Percentiles rank a stretch among this genome's conserved stretches.
Evolutionary conservation across 164 flowering plant species (phyloP).

Genomic region (Vitis cinerea): DNA sequence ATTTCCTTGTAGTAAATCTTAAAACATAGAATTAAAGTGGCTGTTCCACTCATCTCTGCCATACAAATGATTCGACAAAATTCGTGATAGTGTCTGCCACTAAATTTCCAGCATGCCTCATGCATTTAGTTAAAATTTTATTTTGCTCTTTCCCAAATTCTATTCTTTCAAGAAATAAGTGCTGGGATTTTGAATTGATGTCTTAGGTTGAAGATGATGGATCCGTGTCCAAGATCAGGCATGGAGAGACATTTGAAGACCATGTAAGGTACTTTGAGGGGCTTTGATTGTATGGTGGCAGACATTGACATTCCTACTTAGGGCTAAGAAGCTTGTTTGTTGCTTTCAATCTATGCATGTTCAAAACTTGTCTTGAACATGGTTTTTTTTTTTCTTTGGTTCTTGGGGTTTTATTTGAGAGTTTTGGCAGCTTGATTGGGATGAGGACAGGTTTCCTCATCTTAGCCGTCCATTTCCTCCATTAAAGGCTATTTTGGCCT

Average conservation of each 20-base stretch:
- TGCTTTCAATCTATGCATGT: neutral
- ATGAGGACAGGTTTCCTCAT: no score
- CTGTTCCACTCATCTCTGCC: neutral
- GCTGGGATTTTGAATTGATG: neutral
- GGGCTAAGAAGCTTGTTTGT: neutral
- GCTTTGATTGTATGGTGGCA: conserved; percentile 34
- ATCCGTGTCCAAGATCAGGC: conserved; percentile 75
- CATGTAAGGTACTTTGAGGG: conserved; percentile 79
- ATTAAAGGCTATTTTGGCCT: no score
- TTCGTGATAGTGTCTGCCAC: neutral
- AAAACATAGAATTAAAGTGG: no score
- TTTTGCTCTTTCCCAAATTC: neutral
- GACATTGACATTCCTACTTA: neutral
- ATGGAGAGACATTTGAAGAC: conserved; percentile 91
- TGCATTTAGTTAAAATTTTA: neutral
- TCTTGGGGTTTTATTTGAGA: no score
- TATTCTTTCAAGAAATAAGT: neutral
- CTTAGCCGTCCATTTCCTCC: no score
- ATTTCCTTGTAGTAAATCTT: no score
- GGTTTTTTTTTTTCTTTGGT: no score
- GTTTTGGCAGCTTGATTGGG: no score
- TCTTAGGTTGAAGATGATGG: conserved; percentile 90
- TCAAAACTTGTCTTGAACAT: no score
- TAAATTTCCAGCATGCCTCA: neutral
- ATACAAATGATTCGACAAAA: neutral